phyloP scores from a whole-genome alignment of 768 basidiomycete genomes.

The Phaeolepiota aurea region DNA sequence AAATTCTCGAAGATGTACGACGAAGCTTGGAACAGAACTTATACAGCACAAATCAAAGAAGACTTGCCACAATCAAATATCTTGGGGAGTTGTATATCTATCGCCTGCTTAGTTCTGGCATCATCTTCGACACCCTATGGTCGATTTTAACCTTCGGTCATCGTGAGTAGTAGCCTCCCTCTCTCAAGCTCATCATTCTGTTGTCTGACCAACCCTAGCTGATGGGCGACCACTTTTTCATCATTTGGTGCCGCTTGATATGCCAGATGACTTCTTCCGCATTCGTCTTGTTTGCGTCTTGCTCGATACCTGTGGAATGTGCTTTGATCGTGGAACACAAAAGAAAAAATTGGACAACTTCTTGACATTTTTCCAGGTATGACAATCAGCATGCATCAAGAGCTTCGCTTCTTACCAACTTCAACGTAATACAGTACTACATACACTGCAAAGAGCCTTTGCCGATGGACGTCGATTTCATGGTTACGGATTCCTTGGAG shows the following conservation, averaged over 20 bases:
- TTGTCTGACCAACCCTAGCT: conserved; percentile 38
- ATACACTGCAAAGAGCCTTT: conserved; percentile 79
- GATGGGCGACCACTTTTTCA: conserved; percentile 85
- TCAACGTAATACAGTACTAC: conserved; percentile 65
- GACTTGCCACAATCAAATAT: conserved; percentile 89
- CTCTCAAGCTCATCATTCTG: neutral
- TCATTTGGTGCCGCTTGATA: conserved; percentile 69
- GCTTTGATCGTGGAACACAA: conserved; percentile 91
- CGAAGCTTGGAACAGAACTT: conserved; percentile 89
- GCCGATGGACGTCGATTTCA: conserved; percentile 99
- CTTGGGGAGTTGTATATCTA: conserved; percentile 98
- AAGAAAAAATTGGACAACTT: conserved; percentile 92
- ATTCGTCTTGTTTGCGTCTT: conserved; percentile 86
- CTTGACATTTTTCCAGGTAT: conserved; percentile 87
- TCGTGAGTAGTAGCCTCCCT: conserved; percentile 44
- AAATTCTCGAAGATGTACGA: conserved; percentile 88
- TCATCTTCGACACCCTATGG: conserved; percentile 94
- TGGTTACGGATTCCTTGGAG: conserved; percentile 91
- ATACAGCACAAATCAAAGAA: conserved; percentile 90
- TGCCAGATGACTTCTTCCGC: conserved; percentile 95
- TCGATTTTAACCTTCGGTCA: conserved; percentile 92
- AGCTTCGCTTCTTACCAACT: neutral
- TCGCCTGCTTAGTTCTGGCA: conserved; percentile 76
- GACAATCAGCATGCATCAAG: conserved; percentile 1
- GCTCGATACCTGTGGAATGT: conserved; percentile 94